These are phyloP conservation scores for Podaxis pistillaris DNA, from an alignment of 768 basidiomycete species.

Conservation along the genomic window DNA sequence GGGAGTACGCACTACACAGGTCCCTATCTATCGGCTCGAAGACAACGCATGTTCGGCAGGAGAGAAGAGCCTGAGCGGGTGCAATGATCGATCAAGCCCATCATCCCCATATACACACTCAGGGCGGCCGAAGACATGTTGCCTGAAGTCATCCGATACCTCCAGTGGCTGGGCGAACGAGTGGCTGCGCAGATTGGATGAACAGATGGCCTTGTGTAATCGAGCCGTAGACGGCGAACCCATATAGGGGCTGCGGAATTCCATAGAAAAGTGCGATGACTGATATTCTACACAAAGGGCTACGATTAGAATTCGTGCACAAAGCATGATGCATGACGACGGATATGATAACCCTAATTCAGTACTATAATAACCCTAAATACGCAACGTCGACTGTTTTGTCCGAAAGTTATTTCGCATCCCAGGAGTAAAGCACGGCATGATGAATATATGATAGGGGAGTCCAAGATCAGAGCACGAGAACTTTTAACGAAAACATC, in stretches of 20 bases:
- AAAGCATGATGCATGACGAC: not conserved
- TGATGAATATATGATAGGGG: not conserved
- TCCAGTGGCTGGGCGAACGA: not conserved
- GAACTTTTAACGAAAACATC: not conserved
- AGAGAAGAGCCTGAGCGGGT: no score
- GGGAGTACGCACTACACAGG: no score
- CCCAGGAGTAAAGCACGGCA: not conserved
- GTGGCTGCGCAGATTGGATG: no score
- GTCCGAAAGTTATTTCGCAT: not conserved
- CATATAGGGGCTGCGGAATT: not conserved
- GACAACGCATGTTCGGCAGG: no score
- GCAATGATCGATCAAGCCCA: no score
- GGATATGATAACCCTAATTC: not conserved
- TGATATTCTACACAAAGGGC: no score
- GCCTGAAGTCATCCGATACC: no score
- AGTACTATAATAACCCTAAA: not conserved
- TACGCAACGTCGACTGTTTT: not conserved
- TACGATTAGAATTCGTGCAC: not conserved
- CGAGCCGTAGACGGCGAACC: no score
- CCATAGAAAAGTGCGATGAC: not conserved
- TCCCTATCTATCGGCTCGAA: no score
- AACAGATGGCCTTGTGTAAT: no score
- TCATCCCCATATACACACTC: no score
- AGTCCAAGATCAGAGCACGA: conserved; percentile 10
- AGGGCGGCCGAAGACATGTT: no score